Base-by-base conservation (phyloP, 2,329 filamentous ascomycete species). In the Ascochyta pisi region DNA sequence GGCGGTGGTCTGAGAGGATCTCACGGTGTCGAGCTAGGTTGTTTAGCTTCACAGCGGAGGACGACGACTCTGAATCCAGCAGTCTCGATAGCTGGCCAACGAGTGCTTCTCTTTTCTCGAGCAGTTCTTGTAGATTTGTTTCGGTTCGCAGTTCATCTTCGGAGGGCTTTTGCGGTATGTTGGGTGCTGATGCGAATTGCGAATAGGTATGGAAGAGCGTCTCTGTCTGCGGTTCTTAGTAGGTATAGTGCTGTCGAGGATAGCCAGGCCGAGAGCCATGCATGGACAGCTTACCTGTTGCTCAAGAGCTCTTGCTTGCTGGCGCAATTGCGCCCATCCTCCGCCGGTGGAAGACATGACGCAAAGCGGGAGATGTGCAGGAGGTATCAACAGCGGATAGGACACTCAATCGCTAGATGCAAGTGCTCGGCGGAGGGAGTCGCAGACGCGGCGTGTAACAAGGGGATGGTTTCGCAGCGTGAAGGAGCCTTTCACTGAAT, bases 41-140 rank as follows among this genome's bases (percentile, higher is more conserved):
- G 80, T 94, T 96, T 71, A 96, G 93, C 79, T 98, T 98, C n/a
- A 96, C 85, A 52, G 93, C 92, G 34, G 94, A 98, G 40, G 92
- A 89, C 46, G 90, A 92, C 22, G 92, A 87, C 83, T 98, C 94
- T 53, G 93, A 96, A 80, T 98, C 94, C 66, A 98, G 90, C 50
- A 97, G 88, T 55, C 94, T 91, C 64, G 88, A 82, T 53, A 99
- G 89, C 77, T 97, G 92, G 56, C 83, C 79, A 72, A 98, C 88
- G 49, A 95, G 85, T 40, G 83, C 81, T 73, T 96, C 92, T 72
- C 95, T 89, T 92, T 89, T 92, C 71, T 92, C 88, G 35, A 99
- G 82, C 12, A 97, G 81, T 56, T 96, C 93, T 74, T 92, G 87
- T 39, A 99, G 81, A 74, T 94, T 91, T 15, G 84, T 79, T 78